phyloP scores from a whole-genome alignment of 2,329 filamentous ascomycete species.

The Pestalotiopsis sp. region DNA sequence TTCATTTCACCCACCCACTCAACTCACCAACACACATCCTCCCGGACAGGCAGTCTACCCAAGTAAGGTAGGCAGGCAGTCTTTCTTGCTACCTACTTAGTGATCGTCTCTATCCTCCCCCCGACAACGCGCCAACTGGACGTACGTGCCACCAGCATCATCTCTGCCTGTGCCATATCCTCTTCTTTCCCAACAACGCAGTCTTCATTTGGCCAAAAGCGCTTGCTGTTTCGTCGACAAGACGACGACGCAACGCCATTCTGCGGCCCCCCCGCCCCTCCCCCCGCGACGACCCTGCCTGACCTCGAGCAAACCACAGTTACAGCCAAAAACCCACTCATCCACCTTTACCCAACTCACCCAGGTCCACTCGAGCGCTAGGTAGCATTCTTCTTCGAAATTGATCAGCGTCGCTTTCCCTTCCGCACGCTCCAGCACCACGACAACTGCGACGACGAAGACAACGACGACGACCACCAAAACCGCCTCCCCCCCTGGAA shows the following conservation, averaged over 20 bases:
- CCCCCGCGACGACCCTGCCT: not conserved
- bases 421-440: not conserved
- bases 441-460: not conserved
- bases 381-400: constrained; percentile 10
- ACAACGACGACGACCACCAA: not conserved
- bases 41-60: not conserved
- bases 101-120: no score
- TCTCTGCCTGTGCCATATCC: no score
- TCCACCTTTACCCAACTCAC: constrained; percentile 2
- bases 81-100: no score
- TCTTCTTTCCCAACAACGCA: not conserved
- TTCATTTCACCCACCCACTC: not conserved
- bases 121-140: not conserved
- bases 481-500: not conserved
- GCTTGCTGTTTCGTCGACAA: not conserved
- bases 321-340: not conserved
- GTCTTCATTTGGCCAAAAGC: not conserved
- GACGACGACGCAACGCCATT: not conserved
- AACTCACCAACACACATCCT: not conserved
- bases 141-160: not conserved
- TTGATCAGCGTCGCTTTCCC: constrained; percentile 7
- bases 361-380: constrained; percentile 4
- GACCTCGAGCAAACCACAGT: not conserved
- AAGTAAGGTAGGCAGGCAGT: no score
- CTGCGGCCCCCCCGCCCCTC: not conserved